A percentile compares a stretch with the other conserved stretches of the same genome.
Evolutionary conservation across 768 basidiomycete genomes (phyloP).

Genomic region (Sporobolomyces roseus): DNA sequence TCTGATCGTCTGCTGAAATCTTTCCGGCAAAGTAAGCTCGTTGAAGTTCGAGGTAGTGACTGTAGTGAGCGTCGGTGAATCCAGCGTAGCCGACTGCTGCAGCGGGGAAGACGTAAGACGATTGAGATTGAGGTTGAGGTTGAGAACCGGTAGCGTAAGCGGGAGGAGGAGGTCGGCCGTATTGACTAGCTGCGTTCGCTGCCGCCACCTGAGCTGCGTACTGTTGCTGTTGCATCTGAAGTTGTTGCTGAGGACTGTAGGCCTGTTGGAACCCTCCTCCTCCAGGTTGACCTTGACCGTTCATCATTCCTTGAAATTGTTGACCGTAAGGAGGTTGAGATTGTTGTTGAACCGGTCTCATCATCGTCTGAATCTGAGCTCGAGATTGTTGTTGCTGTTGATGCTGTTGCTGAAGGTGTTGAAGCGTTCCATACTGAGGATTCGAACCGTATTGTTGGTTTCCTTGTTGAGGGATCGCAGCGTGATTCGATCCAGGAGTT

Average conservation of each 20-base stretch:
- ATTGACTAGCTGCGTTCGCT: not conserved
- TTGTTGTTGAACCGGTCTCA: not conserved
- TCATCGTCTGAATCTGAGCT: constrained; percentile 21
- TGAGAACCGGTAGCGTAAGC: constrained; percentile 4
- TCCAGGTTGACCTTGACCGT: too few relatives aligned
- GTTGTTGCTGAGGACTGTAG: too few relatives aligned
- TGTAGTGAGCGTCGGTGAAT: constrained; percentile 26
- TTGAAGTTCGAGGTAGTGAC: constrained; percentile 30
- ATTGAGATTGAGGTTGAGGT: not conserved
- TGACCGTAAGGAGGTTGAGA: not conserved
- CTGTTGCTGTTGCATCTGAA: constrained; percentile 12
- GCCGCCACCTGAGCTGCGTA: not conserved
- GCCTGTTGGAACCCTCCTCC: too few relatives aligned
- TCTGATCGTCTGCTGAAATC: not conserved
- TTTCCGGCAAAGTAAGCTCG: constrained; percentile 3
- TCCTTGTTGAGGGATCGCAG: not conserved
- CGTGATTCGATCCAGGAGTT: constrained; percentile 11
- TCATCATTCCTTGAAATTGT: not conserved
- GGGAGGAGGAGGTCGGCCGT: not conserved
- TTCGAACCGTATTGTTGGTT: not conserved
- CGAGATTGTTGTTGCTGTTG: constrained; percentile 12
- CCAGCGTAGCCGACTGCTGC: constrained; percentile 8
- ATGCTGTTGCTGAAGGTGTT: constrained; percentile 15
- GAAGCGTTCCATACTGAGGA: not conserved
- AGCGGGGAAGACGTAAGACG: constrained; percentile 11